Evolutionary conservation across 1,284 basidiomycete species (phyloP), one percentile per base, ranked within the genome.

Genomic region (Trametes sp.): DNA sequence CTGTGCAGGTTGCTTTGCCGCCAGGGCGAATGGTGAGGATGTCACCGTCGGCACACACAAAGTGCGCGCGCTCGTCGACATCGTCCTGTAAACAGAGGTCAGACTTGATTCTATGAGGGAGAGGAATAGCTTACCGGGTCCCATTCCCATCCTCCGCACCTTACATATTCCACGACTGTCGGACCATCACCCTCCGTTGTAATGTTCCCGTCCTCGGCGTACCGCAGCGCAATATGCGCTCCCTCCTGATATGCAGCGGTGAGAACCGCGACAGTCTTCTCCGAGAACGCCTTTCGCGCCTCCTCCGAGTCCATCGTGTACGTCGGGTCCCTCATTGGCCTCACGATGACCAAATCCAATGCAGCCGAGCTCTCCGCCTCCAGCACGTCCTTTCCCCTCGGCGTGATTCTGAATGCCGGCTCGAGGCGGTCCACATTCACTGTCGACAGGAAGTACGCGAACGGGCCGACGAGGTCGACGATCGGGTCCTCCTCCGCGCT

Each of bases 71-170:
- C 21, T 82, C 77, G 63, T 93, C 88, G 16, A 70, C 68, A 9
- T 79, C 75, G 62, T 87, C 82, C 88, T 92, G 69, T 26, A 41
- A 51, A 57, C 56, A 48, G 36, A 63, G 16, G 46, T 46, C 42
- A 44, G 26, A 44, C 26, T 31, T 21, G 10, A 28, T 29, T 35
- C 10, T 23, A 38, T 64, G 11, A 57, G 4, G 63, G 56, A n/a
- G 28, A 9, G 35, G 10, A n/a, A n/a, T 13, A 21, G 82, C 89
- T 70, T 71, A 91, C 92, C 24, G 94, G 94, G 46, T 79, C 79
- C 96, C 96, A 98, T 64, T 89, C 86, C 87, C 95, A 97, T 5
- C 88, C 89, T 6, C 83, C 83, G 66, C 89, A 93, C 24, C 96
- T 83, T 60, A 90, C 83, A 68, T 94, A 93, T 75, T 98, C 96